Conservation (phyloP, 148 eudicot species). For the Gaultheria prostrata region DNA sequence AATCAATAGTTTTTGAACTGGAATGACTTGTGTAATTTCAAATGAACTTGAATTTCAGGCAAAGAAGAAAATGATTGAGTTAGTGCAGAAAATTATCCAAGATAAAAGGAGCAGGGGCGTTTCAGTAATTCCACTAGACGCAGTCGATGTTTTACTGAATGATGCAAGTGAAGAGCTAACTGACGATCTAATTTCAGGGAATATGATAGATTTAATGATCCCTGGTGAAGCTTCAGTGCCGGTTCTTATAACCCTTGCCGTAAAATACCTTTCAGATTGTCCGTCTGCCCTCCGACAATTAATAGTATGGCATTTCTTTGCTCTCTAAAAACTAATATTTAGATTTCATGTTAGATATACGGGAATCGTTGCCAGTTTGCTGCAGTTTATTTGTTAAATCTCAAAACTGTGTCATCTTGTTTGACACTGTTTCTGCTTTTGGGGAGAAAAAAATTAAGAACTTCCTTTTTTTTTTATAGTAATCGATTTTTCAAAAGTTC, state of each 20-base stretch:
- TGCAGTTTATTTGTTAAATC: too few relatives aligned
- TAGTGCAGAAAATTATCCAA: constrained; percentile 55
- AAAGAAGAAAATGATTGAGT: constrained; percentile 73
- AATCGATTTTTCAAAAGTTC: neutral
- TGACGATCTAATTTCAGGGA: constrained; percentile 76
- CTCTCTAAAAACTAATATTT: neutral
- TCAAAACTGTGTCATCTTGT: too few relatives aligned
- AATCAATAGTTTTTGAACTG: neutral
- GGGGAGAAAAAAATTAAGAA: neutral
- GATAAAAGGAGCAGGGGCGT: constrained; percentile 36
- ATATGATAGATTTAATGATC: constrained; percentile 92
- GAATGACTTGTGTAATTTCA: neutral
- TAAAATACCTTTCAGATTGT: constrained; percentile 77
- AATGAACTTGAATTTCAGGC: constrained; percentile 38
- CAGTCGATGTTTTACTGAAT: constrained; percentile 60
- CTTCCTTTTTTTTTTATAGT: neutral
- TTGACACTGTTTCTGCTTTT: too few relatives aligned
- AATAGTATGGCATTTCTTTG: constrained; percentile 34
- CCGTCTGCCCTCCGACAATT: constrained; percentile 69
- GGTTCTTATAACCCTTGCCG: constrained; percentile 72
- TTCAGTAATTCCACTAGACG: constrained; percentile 49
- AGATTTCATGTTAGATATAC: too few relatives aligned
- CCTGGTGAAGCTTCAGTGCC: constrained; percentile 98
- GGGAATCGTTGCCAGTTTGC: too few relatives aligned
- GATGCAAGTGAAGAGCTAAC: constrained; percentile 67